Conservation (phyloP, 176 grass and related monocot species). For the Ampelocalamus luodianensis region DNA sequence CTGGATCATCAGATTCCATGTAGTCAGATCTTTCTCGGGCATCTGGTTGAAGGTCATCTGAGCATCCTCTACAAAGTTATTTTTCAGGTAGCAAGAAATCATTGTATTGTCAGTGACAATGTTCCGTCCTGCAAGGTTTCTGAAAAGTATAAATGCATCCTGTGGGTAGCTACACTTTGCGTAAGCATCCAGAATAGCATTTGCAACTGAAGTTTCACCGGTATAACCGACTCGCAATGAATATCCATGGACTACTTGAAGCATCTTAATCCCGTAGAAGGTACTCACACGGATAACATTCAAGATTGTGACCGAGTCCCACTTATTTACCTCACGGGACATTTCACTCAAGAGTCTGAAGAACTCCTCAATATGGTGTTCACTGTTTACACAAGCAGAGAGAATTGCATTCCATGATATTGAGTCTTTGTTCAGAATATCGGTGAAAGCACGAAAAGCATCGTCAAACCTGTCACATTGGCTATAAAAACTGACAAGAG, state of each 20-base stretch:
- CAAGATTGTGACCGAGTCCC: conserved; percentile 61
- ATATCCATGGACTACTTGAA: conserved; percentile 66
- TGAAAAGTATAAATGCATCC: conserved; percentile 54
- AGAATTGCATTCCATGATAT: conserved; percentile 83
- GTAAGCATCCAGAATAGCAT: conserved; percentile 75
- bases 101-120: conserved; percentile 65
- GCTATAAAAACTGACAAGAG: conserved; percentile 70
- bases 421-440: conserved; percentile 53
- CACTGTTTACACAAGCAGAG: conserved; percentile 52
- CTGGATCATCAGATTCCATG: conserved; percentile 74
- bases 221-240: conserved; percentile 58
- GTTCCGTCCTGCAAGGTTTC: conserved; percentile 44
- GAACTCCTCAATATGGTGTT: conserved; percentile 44
- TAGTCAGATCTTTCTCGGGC: conserved; percentile 64
- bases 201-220: conserved; percentile 51
- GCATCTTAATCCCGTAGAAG: conserved; percentile 51
- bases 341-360: conserved; percentile 59
- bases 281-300: conserved; percentile 54
- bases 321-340: conserved; percentile 39
- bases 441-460: conserved; percentile 49
- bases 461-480: conserved; percentile 59
- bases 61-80: conserved; percentile 51
- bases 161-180: conserved; percentile 61
- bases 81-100: conserved; percentile 69
- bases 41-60: conserved; percentile 59